Evolutionary conservation across 2,329 filamentous ascomycete genomes (phyloP).

Genomic region (Alternaria tenuissima): DNA sequence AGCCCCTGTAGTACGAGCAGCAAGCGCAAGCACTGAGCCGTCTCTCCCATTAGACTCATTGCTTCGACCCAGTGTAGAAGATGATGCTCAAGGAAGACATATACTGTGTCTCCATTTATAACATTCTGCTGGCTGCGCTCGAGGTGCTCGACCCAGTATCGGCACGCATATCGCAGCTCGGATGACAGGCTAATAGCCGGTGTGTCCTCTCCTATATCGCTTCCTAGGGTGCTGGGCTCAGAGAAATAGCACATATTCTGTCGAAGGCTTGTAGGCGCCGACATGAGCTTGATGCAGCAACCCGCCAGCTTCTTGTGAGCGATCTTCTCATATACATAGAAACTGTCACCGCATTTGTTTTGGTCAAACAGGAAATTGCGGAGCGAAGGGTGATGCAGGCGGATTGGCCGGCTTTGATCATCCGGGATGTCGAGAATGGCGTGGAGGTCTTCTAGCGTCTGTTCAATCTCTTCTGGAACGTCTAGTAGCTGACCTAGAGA

Average conservation of each 20-base stretch:
- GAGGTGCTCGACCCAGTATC: conserved; percentile 50
- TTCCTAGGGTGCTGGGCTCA: conserved; percentile 10
- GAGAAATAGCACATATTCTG: conserved; percentile 47
- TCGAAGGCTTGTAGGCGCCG: conserved; percentile 32
- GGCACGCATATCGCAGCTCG: conserved; percentile 37
- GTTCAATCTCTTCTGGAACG: too few relatives aligned
- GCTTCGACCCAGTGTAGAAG: conserved; percentile 19
- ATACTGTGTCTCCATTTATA: conserved; percentile 11
- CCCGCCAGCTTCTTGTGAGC: conserved; percentile 43
- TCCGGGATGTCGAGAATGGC: too few relatives aligned
- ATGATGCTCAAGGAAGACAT: conserved; percentile 18
- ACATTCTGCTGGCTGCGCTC: conserved; percentile 19
- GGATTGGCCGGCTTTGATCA: too few relatives aligned
- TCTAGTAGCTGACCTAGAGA: too few relatives aligned
- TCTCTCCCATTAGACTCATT: conserved; percentile 15
- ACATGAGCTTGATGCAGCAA: conserved; percentile 51
- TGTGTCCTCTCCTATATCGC: conserved; percentile 17
- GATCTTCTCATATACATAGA: conserved; percentile 41
- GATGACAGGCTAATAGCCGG: conserved; percentile 17
- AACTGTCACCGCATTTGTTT: rapidly evolving
- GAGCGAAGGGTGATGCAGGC: too few relatives aligned
- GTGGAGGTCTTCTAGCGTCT: too few relatives aligned
- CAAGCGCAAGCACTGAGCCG: too few relatives aligned
- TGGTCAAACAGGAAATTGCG: too few relatives aligned
- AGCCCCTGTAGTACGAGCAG: too few relatives aligned